Evolutionary conservation across 2,329 filamentous ascomycete species (phyloP).

Genomic region (Anthostomella pinea): DNA sequence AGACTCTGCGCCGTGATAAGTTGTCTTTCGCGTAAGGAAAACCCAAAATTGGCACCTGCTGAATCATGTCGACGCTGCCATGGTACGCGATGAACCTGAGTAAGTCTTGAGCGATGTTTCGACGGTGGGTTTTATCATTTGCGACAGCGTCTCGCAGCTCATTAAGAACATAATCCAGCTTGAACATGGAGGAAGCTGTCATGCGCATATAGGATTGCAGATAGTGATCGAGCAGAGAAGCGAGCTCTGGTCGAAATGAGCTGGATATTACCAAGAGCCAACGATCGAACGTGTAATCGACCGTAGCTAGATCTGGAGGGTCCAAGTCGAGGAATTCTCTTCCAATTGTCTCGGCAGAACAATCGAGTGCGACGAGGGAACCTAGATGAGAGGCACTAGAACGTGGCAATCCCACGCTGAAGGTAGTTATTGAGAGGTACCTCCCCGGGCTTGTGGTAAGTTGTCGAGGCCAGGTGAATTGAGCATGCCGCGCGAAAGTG

Average conservation of each 20-base stretch:
- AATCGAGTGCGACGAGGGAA: neutral
- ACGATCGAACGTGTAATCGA: constrained; percentile 7
- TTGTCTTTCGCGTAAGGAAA: neutral
- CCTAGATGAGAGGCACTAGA: neutral
- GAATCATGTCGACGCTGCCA: neutral
- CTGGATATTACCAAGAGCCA: constrained; percentile 11
- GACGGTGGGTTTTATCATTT: too few relatives aligned
- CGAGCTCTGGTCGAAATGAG: constrained; percentile 1
- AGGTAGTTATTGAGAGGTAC: too few relatives aligned
- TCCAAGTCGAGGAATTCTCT: constrained; percentile 4
- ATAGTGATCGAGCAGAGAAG: constrained; percentile 4
- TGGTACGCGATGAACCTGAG: neutral
- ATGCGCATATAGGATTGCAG: constrained; percentile 1
- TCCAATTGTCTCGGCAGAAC: neutral
- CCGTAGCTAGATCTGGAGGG: constrained; percentile 1
- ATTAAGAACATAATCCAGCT: neutral
- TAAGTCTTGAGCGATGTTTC: neutral
- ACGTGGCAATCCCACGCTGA: too few relatives aligned
- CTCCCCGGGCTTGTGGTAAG: too few relatives aligned
- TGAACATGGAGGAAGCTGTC: too few relatives aligned
- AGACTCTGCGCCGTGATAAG: neutral
- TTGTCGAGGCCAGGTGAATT: too few relatives aligned
- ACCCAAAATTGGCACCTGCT: neutral
- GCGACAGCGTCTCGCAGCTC: neutral
- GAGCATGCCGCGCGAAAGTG: neutral